phyloP scores from a whole-genome alignment of 768 basidiomycete genomes.

The Crepidotus variabilis region DNA sequence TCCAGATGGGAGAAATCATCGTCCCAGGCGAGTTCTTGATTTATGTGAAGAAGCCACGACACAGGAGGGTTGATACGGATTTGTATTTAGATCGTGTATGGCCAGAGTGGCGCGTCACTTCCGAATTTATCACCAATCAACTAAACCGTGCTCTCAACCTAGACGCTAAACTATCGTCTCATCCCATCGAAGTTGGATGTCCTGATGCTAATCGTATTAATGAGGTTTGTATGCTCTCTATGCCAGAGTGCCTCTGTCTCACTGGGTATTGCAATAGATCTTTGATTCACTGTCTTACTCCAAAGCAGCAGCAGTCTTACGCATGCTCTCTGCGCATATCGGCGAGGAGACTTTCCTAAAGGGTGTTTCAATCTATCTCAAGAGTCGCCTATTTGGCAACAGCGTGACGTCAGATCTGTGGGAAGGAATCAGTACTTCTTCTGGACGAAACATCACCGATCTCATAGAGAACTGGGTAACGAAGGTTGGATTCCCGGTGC shows the following conservation, averaged over 20 bases:
- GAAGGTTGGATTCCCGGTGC: constrained; percentile 85
- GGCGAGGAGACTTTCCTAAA: constrained; percentile 86
- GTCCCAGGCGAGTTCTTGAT: constrained; percentile 51
- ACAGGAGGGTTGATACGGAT: too few relatives aligned
- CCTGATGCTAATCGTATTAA: constrained; percentile 84
- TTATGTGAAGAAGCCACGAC: too few relatives aligned
- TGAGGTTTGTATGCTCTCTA: constrained; percentile 34
- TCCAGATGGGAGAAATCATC: constrained; percentile 84
- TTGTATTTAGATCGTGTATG: constrained; percentile 44
- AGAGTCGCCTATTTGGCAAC: constrained; percentile 81
- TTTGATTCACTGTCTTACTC: constrained; percentile 88
- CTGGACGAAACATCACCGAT: constrained; percentile 65
- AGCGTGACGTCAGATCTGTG: constrained; percentile 85
- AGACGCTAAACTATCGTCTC: constrained; percentile 84
- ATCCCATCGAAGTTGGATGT: constrained; percentile 90
- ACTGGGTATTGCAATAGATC: constrained; percentile 42
- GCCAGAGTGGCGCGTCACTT: constrained; percentile 85
- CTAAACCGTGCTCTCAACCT: constrained; percentile 71
- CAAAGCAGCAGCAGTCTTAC: constrained; percentile 85
- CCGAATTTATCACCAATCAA: constrained; percentile 74
- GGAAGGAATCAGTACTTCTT: constrained; percentile 77
- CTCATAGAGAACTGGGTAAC: constrained; percentile 93
- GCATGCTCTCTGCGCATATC: constrained; percentile 87
- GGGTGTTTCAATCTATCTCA: constrained; percentile 90
- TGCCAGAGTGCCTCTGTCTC: neutral